Evolutionary conservation across 805 yeast species (phyloP).

Genomic region (Candida coquimbonensis): DNA sequence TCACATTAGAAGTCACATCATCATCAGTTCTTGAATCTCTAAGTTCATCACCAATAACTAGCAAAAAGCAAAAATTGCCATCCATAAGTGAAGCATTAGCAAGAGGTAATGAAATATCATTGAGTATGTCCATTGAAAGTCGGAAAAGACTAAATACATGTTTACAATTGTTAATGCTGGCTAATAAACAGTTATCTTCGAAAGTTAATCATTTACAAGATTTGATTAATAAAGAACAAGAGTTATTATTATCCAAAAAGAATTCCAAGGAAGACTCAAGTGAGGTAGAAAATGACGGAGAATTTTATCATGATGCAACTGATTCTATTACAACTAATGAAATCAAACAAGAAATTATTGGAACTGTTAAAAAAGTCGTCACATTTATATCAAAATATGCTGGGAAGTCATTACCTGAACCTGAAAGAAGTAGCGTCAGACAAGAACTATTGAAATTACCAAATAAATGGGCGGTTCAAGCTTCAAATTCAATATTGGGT

Average conservation of each 20-base stretch:
- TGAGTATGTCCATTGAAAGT: slow-evolving; percentile 56
- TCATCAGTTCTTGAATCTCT: slow-evolving; percentile 8
- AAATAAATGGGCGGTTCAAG: slow-evolving; percentile 51
- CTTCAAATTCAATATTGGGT: slow-evolving; percentile 12
- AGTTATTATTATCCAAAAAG: slow-evolving; percentile 6
- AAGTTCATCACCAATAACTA: background rate
- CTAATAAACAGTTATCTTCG: slow-evolving; percentile 66
- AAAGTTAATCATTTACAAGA: slow-evolving; percentile 60
- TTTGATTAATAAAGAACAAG: slow-evolving; percentile 42
- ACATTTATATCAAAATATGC: slow-evolving; percentile 80
- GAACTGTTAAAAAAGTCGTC: slow-evolving; percentile 85
- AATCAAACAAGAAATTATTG: slow-evolving; percentile 74
- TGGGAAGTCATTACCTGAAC: slow-evolving; percentile 67
- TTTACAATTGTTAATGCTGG: slow-evolving; percentile 70
- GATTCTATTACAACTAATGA: slow-evolving; percentile 24
- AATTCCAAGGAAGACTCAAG: background rate
- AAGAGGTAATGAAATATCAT: slow-evolving; percentile 27
- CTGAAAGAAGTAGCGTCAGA: slow-evolving; percentile 74
- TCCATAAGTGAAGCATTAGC: slow-evolving; percentile 31
- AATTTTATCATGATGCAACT: slow-evolving; percentile 27
- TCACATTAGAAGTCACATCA: slow-evolving; percentile 1
- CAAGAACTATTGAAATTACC: slow-evolving; percentile 75
- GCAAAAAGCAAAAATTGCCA: slow-evolving; percentile 26
- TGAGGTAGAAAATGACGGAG: slow-evolving; percentile 16
- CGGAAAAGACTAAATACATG: slow-evolving; percentile 72